Base-by-base conservation (phyloP, 2,329 filamentous ascomycete genomes). In the Fusarium cicatricum region DNA sequence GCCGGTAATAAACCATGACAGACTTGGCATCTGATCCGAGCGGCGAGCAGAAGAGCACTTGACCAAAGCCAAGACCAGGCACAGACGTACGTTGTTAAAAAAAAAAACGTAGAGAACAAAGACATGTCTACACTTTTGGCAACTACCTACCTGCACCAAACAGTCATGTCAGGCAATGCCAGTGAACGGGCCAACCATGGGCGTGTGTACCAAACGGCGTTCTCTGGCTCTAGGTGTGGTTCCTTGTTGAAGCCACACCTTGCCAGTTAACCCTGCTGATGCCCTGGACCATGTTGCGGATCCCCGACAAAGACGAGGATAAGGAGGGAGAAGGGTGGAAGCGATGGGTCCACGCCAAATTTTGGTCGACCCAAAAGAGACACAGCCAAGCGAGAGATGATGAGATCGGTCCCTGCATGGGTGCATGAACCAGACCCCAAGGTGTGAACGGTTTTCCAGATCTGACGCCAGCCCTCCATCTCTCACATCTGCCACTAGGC, bases 321-420 rank as follows among this genome's bases (percentile, higher is more conserved):
- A 23, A 23, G 40, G 44, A 37, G 43, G 41, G 49, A 41, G 48
- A 17, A 28, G 15, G 43, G 32, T 19, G 14, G 26, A 17, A 32
- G 14, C 42, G 39, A 39, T 65, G 32, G 34, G 16, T 43, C 5
- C 38, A 50, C 51, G 16, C 47, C 47, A 46, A 29, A 9, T 39
- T 21, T 7, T 33, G 17, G 31, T 14, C 23, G 21, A 40, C 37
- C 17, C 41, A 34, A 9, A 33, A 19, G 36, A 29, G 29, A 47
- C 48, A 42, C 39, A 14, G 31, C 42, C 53, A 43, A 36, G 40
- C 23, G 47, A 21, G 33, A 37, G 33, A n/a, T n/a, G 29, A 47
- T 33, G 37, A 51, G 29, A 58, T 64, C 57, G 54, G 62, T 57
- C 62, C 66, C 65, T 68, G 65, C 63, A 68, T 67, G 51, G 58